Base-by-base conservation (phyloP, 1,284 basidiomycete genomes). In the Papiliotrema flavescens region DNA sequence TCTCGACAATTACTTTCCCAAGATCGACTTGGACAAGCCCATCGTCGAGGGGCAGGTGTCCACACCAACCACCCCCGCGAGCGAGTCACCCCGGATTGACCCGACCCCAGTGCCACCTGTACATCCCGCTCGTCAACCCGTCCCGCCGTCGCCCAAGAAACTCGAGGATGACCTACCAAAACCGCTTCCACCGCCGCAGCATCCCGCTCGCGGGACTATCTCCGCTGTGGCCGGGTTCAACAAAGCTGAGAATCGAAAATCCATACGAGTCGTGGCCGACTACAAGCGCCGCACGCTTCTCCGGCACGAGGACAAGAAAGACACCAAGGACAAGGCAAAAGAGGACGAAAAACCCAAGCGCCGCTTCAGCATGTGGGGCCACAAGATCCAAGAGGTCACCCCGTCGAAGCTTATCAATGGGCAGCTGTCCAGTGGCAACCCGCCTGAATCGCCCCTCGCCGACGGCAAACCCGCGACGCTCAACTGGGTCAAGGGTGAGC, bases 401-500 rank as follows among this genome's bases (percentile, higher is more conserved):
- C 86, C 89, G 20, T 84, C 78, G 2, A 72, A 77, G 49, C 71
- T 80, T 46, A 65, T 73, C 37, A 81, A 79, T 60, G 79, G 78
- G 41, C 78, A 78, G 36, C 70, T 49, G 9, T 15, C 82, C 11
- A 14, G 82, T 13, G 62, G 78, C 14, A 79, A 84, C 1, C 64
- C 66, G 17, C 66, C 64, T 22, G 65, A 70, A 47, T 67, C 70
- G 11, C 69, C 68, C 22, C 51, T 55, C 37, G 36, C 48, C 57
- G 56, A 47, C 44, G 49, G 51, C 41, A 45, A 53, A 51, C 59
- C 52, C 7, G 17, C 86, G 42, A 93, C 94, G 37, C 95, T 98
- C 81, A 94, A 94, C 71, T 98, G 96, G 95, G 91, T 98, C 49
- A 90, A 95, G 68, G 96, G 96, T 58, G 92, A 97, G 75, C 80